phyloP scores from a whole-genome alignment of 1,284 basidiomycete genomes.

The Paramarasmius palmivorus region DNA sequence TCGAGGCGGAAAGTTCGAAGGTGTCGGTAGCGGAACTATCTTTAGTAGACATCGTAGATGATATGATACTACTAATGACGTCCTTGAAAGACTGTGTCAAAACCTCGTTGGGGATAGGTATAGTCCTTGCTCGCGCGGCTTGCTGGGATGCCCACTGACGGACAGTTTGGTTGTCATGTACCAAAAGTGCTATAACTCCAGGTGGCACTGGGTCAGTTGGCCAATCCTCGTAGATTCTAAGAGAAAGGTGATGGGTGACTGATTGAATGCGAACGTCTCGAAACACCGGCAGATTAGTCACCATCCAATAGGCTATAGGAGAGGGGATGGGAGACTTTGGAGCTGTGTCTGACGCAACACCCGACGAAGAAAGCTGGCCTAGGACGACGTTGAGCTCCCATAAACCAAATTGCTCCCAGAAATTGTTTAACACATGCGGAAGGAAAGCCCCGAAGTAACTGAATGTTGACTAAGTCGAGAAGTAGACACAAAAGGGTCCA shows the following conservation, averaged over 20 bases:
- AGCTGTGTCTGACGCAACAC: constrained; percentile 26
- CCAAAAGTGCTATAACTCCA: constrained; percentile 60
- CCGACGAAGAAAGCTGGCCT: constrained; percentile 39
- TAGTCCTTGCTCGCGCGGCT: constrained; percentile 34
- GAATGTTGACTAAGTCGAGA: constrained; percentile 6
- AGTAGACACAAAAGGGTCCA: constrained; percentile 3
- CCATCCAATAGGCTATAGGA: constrained; percentile 62
- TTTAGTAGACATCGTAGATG: constrained; percentile 16
- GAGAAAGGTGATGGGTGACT: constrained; percentile 44
- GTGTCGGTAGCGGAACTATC: background rate
- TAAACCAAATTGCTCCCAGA: constrained; percentile 64
- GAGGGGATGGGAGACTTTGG: constrained; percentile 34
- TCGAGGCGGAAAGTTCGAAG: background rate
- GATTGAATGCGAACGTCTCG: constrained; percentile 48
- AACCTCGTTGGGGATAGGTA: constrained; percentile 47
- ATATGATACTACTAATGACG: constrained; percentile 40
- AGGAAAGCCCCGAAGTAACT: constrained; percentile 72
- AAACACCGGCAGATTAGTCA: constrained; percentile 66
- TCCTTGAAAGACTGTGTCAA: constrained; percentile 47
- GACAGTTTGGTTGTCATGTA: constrained; percentile 48
- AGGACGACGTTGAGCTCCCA: constrained; percentile 64
- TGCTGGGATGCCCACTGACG: constrained; percentile 62
- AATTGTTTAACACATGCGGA: constrained; percentile 48
- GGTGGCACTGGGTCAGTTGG: constrained; percentile 58
- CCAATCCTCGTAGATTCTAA: constrained; percentile 44